A percentile compares a stretch with the other conserved stretches of the same genome.
Conservation (phyloP, 768 basidiomycete species). For the Coprinopsis strossmayeri region DNA sequence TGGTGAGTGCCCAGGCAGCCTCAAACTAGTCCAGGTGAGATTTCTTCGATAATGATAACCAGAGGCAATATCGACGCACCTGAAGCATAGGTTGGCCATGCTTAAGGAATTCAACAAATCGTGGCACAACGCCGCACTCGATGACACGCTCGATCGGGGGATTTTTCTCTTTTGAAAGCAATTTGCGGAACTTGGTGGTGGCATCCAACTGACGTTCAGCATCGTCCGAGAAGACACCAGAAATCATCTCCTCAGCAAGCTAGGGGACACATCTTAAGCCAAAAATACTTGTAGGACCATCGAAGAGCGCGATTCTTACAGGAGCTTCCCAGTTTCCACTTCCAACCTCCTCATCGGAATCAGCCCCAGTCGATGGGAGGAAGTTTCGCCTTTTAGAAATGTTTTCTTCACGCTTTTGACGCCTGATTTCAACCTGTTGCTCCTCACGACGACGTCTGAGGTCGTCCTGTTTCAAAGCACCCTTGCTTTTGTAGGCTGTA, state of each 20-base stretch:
- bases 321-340: conserved; percentile 71
- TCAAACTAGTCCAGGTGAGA: conserved; percentile 59
- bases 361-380: conserved; percentile 61
- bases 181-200: conserved; percentile 97
- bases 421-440: conserved; percentile 97
- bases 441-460: conserved; percentile 95
- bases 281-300: conserved; percentile 7
- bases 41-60: conserved; percentile 3
- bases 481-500: conserved; percentile 87
- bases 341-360: conserved; percentile 89
- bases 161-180: conserved; percentile 99
- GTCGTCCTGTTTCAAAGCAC: conserved; percentile 84
- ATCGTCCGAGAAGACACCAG: conserved; percentile 88
- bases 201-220: conserved; percentile 91
- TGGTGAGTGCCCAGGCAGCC: conserved; percentile 96
- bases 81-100: conserved; percentile 80
- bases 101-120: conserved; percentile 92
- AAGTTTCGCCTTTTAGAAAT: conserved; percentile 97
- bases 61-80: conserved; percentile 31
- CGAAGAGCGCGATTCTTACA: conserved; percentile 36
- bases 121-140: conserved; percentile 93
- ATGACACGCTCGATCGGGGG: conserved; percentile 98
- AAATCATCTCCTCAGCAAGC: conserved; percentile 89
- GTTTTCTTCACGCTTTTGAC: conserved; percentile 97
- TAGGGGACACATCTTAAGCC: conserved; percentile 23